phyloP scores from a whole-genome alignment of 2,329 filamentous ascomycete species.

The Claviceps arundinis region DNA sequence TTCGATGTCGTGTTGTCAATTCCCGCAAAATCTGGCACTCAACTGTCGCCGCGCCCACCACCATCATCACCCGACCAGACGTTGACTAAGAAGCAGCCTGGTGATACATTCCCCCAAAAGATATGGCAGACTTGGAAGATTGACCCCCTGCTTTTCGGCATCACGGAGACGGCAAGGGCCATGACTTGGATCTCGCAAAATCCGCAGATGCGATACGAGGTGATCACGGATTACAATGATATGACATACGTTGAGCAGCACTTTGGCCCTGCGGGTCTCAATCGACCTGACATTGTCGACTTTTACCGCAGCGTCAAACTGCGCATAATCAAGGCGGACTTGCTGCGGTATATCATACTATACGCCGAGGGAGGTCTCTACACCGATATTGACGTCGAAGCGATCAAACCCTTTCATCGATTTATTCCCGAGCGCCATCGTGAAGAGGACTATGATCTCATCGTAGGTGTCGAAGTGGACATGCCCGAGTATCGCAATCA shows the following conservation, averaged over 20 bases:
- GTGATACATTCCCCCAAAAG: conserved; percentile 44
- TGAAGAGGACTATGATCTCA: conserved; percentile 53
- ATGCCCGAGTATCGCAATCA: conserved; percentile 52
- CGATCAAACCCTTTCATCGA: conserved; percentile 19
- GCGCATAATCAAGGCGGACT: conserved; percentile 52
- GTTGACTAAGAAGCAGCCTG: conserved; percentile 9
- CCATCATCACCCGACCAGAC: neutral
- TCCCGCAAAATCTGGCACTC: neutral
- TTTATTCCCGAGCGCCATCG: conserved; percentile 40
- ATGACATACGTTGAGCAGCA: conserved; percentile 54
- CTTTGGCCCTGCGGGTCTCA: conserved; percentile 50
- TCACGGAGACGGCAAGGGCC: conserved; percentile 45
- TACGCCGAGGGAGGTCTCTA: conserved; percentile 68
- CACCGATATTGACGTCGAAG: conserved; percentile 32
- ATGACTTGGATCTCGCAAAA: conserved; percentile 55
- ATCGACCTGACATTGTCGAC: conserved; percentile 52
- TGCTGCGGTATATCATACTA: conserved; percentile 57
- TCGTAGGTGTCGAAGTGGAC: conserved; percentile 59
- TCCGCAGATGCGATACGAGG: conserved; percentile 52
- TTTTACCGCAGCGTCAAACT: conserved; percentile 47
- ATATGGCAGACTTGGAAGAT: conserved; percentile 72
- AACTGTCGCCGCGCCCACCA: neutral
- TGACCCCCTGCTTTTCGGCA: conserved; percentile 51
- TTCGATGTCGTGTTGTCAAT: neutral
- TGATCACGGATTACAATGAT: conserved; percentile 56